Evolutionary conservation across 129 eudicot species (phyloP), one percentile per base, ranked within the genome.

Genomic region (Logfia minima): DNA sequence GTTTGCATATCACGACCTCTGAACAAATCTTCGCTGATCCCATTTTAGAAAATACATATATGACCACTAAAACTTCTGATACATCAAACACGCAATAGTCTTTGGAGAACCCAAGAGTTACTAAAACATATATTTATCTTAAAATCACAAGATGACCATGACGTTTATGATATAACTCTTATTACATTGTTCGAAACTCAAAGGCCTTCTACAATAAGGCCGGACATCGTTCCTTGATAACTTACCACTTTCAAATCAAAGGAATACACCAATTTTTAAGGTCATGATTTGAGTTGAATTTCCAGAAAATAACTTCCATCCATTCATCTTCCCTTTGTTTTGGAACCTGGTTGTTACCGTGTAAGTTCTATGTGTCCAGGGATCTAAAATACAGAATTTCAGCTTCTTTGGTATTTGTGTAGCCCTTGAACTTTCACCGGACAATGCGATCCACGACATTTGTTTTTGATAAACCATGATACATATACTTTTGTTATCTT

Each of bases 291-390:
- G 48, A 55, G 55, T 73, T 73, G 14, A 58, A 73, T 35, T n/a
- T 55, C 66, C 76, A 53, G 5, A 55, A 13, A n/a, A 0, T 18
- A 31, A 72, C 76, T 66, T 72, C 77, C 77, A 73, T 58, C 77
- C 68, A 73, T 58, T 37, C 68, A 58, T 73, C 37, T 34, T 21
- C 56, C 68, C 77, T 58, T 58, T 73, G 55, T 13, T 32, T 3
- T 13, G 77, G 53, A n/a, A 59, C 76, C 31, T 22, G 35, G 1
- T 6, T 34, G 31, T 19, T 35, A 35, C 59, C 56, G 35, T 73
- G 77, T 73, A 73, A 4, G n/a, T 72, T 72, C 76, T 66, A 73
- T 34, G 68, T 56, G 23, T 4, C 11, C 21, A 56, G 68, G 2
- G 58, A 74, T 58, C 23, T 22, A 32, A 74, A 58, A 59, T 58